These are phyloP conservation scores for Annulohypoxylon moriforme DNA, from an alignment of 495 filamentous ascomycete species.

Conservation along the genomic window DNA sequence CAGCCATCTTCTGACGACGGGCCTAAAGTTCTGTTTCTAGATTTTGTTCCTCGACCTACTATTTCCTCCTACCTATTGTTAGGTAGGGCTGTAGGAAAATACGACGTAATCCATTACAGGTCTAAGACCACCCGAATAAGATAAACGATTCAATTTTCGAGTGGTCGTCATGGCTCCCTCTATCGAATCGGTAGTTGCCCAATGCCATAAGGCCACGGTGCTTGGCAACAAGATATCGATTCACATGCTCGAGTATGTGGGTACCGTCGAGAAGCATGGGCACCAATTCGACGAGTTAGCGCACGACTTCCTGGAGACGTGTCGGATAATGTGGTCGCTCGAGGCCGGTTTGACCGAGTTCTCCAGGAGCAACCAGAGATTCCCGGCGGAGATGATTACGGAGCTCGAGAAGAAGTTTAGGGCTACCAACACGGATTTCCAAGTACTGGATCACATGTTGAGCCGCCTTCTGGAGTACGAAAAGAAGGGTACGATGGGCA, in stretches of 20 bases:
- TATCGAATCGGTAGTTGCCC: slow-evolving; percentile 37
- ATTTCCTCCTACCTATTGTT: background rate
- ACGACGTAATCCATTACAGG: background rate
- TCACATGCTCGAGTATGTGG: slow-evolving; percentile 67
- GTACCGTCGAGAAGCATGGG: slow-evolving; percentile 56
- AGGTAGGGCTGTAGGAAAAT: background rate
- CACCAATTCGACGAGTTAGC: slow-evolving; percentile 62
- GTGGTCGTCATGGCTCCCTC: slow-evolving; percentile 32
- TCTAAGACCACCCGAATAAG: background rate
- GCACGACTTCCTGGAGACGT: slow-evolving; percentile 63
- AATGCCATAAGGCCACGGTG: slow-evolving; percentile 53
- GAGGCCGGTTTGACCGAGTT: slow-evolving; percentile 62
- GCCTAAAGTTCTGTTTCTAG: slow-evolving; percentile 6
- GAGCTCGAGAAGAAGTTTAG: slow-evolving; percentile 65
- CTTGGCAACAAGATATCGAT: slow-evolving; percentile 64
- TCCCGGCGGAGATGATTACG: slow-evolving; percentile 59
- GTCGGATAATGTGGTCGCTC: slow-evolving; percentile 63
- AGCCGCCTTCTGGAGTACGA: slow-evolving; percentile 61
- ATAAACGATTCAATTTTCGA: background rate
- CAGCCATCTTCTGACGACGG: background rate
- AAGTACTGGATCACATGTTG: slow-evolving; percentile 62
- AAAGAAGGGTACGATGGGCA: slow-evolving; percentile 58
- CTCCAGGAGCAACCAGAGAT: slow-evolving; percentile 49
- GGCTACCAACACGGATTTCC: slow-evolving; percentile 58
- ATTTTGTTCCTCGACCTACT: background rate